A percentile compares a stretch with the other conserved stretches of the same genome.
These are phyloP conservation scores for Camelina sativa DNA, from an alignment of 345 rosid genomes.

Conservation along the genomic window DNA sequence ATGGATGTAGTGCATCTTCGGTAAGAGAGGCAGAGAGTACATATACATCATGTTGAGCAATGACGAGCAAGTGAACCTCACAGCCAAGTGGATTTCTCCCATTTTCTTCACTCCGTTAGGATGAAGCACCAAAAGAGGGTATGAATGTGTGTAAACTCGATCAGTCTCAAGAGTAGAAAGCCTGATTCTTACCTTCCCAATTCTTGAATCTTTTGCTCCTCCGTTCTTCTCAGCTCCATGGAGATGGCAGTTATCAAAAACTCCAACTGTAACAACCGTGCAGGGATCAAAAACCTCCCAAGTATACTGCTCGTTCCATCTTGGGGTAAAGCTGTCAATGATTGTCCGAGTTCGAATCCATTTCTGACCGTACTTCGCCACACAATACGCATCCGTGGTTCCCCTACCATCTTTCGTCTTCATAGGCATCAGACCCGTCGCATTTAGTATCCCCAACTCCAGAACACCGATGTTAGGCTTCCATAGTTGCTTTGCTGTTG, in stretches of 20 bases:
- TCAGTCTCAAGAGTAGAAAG: constrained; percentile 95
- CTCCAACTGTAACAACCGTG: constrained; percentile 89
- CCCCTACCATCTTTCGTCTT: constrained; percentile 85
- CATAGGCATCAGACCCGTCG: constrained; percentile 86
- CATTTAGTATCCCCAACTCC: constrained; percentile 79
- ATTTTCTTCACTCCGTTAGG: constrained; percentile 83
- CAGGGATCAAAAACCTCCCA: constrained; percentile 97
- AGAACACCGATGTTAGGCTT: constrained; percentile 81
- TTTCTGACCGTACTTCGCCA: constrained; percentile 91
- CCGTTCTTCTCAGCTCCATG: constrained; percentile 69
- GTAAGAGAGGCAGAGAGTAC: constrained; percentile 80
- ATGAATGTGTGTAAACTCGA: constrained; percentile 84
- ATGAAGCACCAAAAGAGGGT: constrained; percentile 81
- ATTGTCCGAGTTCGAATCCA: constrained; percentile 93
- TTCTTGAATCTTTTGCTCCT: constrained; percentile 64
- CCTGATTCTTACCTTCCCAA: constrained; percentile 88
- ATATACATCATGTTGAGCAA: constrained; percentile 92
- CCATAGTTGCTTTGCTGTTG: constrained; percentile 91
- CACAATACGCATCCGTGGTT: constrained; percentile 93
- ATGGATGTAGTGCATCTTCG: constrained; percentile 91
- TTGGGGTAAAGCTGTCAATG: constrained; percentile 85
- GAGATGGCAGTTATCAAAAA: constrained; percentile 85
- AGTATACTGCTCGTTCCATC: constrained; percentile 97
- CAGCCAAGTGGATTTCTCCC: constrained; percentile 96
- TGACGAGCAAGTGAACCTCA: constrained; percentile 86